phyloP scores from a whole-genome alignment of 768 basidiomycete species.

The Boletus coccyginus region DNA sequence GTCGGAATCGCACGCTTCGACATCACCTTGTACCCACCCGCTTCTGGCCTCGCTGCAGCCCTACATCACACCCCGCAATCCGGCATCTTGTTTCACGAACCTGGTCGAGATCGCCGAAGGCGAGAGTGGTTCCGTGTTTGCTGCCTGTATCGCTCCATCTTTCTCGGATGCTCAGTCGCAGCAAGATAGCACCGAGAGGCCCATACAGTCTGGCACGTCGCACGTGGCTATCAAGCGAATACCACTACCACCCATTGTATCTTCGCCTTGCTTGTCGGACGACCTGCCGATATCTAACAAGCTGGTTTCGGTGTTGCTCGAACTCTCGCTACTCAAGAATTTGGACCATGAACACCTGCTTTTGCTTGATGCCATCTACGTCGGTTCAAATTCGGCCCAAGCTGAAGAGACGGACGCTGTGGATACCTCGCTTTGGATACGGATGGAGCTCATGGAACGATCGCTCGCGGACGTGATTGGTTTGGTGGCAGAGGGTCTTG shows the following conservation, averaged over 20 bases:
- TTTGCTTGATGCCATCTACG: slow-evolving; percentile 66
- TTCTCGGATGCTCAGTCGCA: slow-evolving; percentile 4
- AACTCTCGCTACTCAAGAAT: slow-evolving; percentile 57
- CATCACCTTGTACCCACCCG: slow-evolving; percentile 10
- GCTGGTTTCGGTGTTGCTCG: slow-evolving; percentile 57
- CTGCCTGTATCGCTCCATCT: slow-evolving; percentile 33
- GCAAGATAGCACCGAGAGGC: slow-evolving; percentile 18
- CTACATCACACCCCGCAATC: slow-evolving; percentile 67
- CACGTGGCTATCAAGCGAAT: slow-evolving; percentile 80
- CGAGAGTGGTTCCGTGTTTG: slow-evolving; percentile 71
- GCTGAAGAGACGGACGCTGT: slow-evolving; percentile 26
- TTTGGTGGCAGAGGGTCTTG: slow-evolving; percentile 57
- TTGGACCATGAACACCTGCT: slow-evolving; percentile 62
- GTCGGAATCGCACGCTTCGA: not conserved
- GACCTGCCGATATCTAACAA: slow-evolving; percentile 50
- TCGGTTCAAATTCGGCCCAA: slow-evolving; percentile 42
- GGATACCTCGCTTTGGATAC: slow-evolving; percentile 74
- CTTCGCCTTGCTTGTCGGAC: slow-evolving; percentile 10
- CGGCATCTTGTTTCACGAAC: slow-evolving; percentile 60
- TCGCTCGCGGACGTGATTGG: slow-evolving; percentile 80
- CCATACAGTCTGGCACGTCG: slow-evolving; percentile 27
- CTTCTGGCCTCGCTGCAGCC: slow-evolving; percentile 47
- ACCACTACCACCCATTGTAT: slow-evolving; percentile 46
- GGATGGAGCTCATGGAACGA: slow-evolving; percentile 89
- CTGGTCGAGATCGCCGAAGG: slow-evolving; percentile 81